Percentiles rank a stretch among this genome's conserved stretches.
These are phyloP conservation scores for Aurinia saxatilis DNA, from an alignment of 345 rosid genomes.

Conservation along the genomic window DNA sequence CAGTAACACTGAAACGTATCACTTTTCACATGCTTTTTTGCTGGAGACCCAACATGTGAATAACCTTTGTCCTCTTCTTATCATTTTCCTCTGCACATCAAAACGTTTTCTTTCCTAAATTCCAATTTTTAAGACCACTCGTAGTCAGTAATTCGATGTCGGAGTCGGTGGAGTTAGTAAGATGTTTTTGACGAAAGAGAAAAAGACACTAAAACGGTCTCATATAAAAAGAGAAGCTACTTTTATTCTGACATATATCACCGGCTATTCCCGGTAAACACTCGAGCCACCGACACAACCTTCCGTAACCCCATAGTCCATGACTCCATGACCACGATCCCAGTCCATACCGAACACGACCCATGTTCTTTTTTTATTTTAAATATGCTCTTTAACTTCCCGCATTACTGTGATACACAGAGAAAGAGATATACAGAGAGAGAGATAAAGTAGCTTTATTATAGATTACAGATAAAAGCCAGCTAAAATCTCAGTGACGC, in stretches of 20 bases:
- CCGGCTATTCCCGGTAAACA: conserved; percentile 23
- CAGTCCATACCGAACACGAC: conserved; percentile 17
- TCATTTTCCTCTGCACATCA: not conserved
- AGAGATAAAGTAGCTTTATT: not conserved
- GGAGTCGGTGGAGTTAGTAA: conserved; percentile 14
- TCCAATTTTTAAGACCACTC: not conserved
- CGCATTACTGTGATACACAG: not conserved
- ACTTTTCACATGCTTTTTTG: not conserved
- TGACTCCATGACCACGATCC: conserved; percentile 7
- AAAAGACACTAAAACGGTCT: not conserved
- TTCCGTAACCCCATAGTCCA: not conserved
- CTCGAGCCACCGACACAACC: conserved; percentile 27
- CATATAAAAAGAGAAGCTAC: not conserved
- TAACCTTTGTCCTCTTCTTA: conserved; percentile 2
- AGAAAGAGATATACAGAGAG: not conserved
- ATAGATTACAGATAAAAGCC: conserved; percentile 6
- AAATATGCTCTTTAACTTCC: conserved; percentile 13
- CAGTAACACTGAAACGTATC: not conserved
- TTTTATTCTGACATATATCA: not conserved
- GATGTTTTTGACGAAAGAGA: not conserved
- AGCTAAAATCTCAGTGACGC: not conserved
- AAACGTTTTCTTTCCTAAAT: not conserved
- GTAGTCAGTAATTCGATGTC: not conserved
- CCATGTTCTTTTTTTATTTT: conserved; percentile 1
- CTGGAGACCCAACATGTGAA: conserved; percentile 21